Evolutionary conservation across 2,329 filamentous ascomycete species (phyloP).

Genomic region (Diatrype stigma): DNA sequence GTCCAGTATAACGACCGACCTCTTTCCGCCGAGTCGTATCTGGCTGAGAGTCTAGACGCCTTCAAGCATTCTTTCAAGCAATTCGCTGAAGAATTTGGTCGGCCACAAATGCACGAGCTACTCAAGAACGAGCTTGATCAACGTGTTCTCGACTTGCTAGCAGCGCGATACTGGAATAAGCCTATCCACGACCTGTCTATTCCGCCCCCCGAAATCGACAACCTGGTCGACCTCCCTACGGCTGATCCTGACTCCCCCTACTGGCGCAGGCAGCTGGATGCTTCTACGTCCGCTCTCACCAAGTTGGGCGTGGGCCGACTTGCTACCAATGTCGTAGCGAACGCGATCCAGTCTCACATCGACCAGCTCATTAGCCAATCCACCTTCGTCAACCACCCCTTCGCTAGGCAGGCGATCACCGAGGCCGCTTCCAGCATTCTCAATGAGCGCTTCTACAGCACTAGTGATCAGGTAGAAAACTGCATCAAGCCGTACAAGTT

Average conservation of each 20-base stretch:
- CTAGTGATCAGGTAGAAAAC: slow-evolving; percentile 95
- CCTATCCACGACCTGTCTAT: slow-evolving; percentile 79
- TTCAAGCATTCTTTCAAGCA: slow-evolving; percentile 98
- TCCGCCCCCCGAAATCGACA: slow-evolving; percentile 63
- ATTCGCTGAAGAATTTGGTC: slow-evolving; percentile 84
- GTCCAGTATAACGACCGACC: slow-evolving; percentile 98
- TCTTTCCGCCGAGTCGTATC: slow-evolving; percentile 90
- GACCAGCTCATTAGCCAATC: slow-evolving; percentile 74
- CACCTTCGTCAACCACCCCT: slow-evolving; percentile 85
- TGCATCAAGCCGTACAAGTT: slow-evolving; percentile 99
- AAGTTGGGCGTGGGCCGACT: slow-evolving; percentile 91
- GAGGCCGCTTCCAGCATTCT: slow-evolving; percentile 87
- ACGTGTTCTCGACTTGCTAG: slow-evolving; percentile 86
- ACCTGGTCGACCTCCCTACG: slow-evolving; percentile 73
- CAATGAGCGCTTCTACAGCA: slow-evolving; percentile 93
- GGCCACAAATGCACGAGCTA: slow-evolving; percentile 82
- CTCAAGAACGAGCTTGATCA: slow-evolving; percentile 93
- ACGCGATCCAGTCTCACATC: slow-evolving; percentile 79
- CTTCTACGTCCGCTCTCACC: slow-evolving; percentile 82
- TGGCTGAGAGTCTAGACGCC: slow-evolving; percentile 88
- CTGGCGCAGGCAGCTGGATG: slow-evolving; percentile 93
- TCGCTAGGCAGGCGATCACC: slow-evolving; percentile 86
- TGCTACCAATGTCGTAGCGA: slow-evolving; percentile 86
- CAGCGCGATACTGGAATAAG: slow-evolving; percentile 95
- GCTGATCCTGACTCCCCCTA: slow-evolving; percentile 81